Evolutionary conservation across 2,329 filamentous ascomycete species (phyloP).

Genomic region (Aureobasidium sp.): DNA sequence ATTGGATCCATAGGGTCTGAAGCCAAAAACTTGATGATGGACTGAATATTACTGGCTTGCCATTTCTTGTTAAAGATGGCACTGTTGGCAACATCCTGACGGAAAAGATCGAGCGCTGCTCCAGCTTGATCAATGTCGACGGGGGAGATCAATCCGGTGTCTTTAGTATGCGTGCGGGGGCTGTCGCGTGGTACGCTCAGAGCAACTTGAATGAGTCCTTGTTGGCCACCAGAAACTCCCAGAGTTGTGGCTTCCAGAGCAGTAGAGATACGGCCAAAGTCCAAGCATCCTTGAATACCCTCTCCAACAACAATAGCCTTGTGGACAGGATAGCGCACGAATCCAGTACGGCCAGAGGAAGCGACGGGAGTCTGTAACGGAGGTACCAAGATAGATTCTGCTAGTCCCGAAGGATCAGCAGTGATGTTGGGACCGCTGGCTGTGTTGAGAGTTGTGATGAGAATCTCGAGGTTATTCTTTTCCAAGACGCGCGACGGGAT

Average conservation of each 20-base stretch:
- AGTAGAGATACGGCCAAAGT: constrained; percentile 47
- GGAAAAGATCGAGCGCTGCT: constrained; percentile 61
- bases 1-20: constrained; percentile 16
- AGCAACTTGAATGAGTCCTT: constrained; percentile 58
- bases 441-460: constrained; percentile 58
- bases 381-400: constrained; percentile 79
- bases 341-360: constrained; percentile 68
- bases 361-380: constrained; percentile 73
- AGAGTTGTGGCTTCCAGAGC: constrained; percentile 26
- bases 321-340: constrained; percentile 85
- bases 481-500: constrained; percentile 70
- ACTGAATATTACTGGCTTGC: constrained; percentile 35
- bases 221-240: constrained; percentile 34
- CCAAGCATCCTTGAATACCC: constrained; percentile 73
- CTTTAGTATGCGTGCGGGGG: constrained; percentile 17
- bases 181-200: constrained; percentile 58
- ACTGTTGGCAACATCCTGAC: constrained; percentile 36
- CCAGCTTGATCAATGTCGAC: constrained; percentile 72
- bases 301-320: constrained; percentile 79
- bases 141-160: constrained; percentile 40
- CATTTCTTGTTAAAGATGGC: constrained; percentile 37
- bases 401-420: constrained; percentile 43
- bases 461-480: constrained; percentile 70
- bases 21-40: constrained; percentile 32
- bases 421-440: constrained; percentile 39